Base-by-base conservation (phyloP, 2,329 filamentous ascomycete species). In the Epichloe sp. region DNA sequence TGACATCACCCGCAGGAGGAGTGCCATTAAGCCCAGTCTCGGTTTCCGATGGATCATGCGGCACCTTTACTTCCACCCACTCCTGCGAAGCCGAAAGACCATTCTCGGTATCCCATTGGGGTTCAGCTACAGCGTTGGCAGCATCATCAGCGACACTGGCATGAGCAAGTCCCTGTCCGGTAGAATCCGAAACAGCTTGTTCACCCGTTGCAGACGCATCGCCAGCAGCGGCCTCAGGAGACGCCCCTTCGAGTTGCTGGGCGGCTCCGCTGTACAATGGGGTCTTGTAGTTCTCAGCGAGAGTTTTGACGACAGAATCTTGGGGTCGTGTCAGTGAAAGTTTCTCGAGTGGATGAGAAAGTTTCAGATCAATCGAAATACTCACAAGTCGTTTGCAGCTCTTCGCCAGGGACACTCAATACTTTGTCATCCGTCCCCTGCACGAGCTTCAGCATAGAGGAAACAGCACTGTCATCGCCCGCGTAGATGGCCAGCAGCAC, bases 401-500 rank as follows among this genome's bases (percentile, higher is more conserved):
- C 65, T 36, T 84, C 79, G 51, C 83, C 82, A 48, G 75, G 73
- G 31, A 86, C 83, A 57, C 79, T 83, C 56, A 72, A 68, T 2
- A 86, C 80, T 53, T 73, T 73, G 56, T 91, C 86, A 14, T 82
- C 74, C 26, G 79, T 75, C 36, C 85, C 86, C 53, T 87, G 75
- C 51, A 89, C 85, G 52, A 94, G 74, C 72, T 86, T 89, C 62
- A 87, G 68, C 70, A 88, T 88, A 52, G 85, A 80, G 50, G 78
- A 71, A 23, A 93, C 86, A 48, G 86, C 87, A 58, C 72, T 76
- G 56, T 86, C 78, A 60, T 91, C 86, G 45, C 87, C 88, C 44
- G 81, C 80, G 68, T 94, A 93, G 35, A 93, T 84, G 54, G 84
- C 77, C 45, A 89, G 74, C 52, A 94, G 74, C 36, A 88, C 82